Evolutionary conservation across 768 basidiomycete species (phyloP).

Genomic region (Panaeolus papilionaceus): DNA sequence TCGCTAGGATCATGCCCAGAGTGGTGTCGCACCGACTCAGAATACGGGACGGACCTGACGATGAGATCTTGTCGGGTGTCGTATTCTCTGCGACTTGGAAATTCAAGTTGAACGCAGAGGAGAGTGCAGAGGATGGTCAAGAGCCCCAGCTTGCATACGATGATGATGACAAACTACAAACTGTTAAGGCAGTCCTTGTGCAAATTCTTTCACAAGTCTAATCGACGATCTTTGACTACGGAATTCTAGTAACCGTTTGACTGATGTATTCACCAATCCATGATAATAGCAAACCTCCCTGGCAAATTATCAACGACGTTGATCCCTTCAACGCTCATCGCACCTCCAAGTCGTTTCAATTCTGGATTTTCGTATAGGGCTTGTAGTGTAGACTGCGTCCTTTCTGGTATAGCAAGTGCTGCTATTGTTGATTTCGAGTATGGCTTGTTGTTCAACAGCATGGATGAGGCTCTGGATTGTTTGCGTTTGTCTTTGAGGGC

Average conservation of each 20-base stretch:
- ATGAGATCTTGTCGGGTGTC: conserved; percentile 71
- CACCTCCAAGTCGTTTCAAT: background rate
- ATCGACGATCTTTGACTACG: background rate
- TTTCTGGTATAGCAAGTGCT: background rate
- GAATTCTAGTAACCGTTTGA: background rate
- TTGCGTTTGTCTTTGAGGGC: background rate
- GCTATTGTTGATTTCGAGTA: background rate
- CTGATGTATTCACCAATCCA: background rate
- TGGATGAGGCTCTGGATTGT: background rate
- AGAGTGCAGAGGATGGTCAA: background rate
- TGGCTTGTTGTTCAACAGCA: background rate
- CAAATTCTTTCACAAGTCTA: conserved; percentile 26
- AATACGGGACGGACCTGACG: conserved; percentile 70
- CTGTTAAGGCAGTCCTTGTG: conserved; percentile 73
- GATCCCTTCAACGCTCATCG: background rate
- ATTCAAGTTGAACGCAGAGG: conserved; percentile 22
- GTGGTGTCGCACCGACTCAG: conserved; percentile 79
- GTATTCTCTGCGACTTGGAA: conserved; percentile 63
- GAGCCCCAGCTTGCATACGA: conserved; percentile 16
- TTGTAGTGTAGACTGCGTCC: background rate
- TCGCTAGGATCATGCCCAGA: conserved; percentile 75
- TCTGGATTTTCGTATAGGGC: background rate
- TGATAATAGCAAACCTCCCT: background rate
- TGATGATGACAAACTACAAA: conserved; percentile 37
- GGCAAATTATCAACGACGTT: background rate